Base-by-base conservation (phyloP, 2,329 filamentous ascomycete species). In the Cytospora schulzeri region DNA sequence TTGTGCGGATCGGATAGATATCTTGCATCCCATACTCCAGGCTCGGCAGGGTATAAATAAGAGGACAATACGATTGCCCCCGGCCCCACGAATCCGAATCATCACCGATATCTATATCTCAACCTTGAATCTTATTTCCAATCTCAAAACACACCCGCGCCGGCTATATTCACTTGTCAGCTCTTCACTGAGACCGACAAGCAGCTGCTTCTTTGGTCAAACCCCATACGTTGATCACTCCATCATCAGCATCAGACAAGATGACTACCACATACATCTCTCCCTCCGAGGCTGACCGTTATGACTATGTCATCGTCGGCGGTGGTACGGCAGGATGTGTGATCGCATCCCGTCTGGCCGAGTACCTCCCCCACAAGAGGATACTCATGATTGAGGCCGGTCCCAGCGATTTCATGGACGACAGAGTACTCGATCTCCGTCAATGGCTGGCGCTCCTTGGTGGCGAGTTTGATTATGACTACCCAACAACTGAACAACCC, bases 381-480 rank as follows among this genome's bases (percentile, higher is more conserved):
- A 85, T 94, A 64, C 86, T 97, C 64, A 77, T 96, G 72, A 91
- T 97, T 76, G 93, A 97, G 81, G 93, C 89, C 69, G 93, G 93
- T 54, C 93, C 93, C 62, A 94, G 91, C 75, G 93, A 96, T 77
- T 95, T 89, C 78, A 91, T 91, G 81, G 91, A 96, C 76, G 90
- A 95, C 76, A 87, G 91, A 63, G 93, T 96, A 54, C 84, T 96
- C 58, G 88, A 94, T 71, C 84, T 96, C 70, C 92, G 92, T 73
- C 88, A 96, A 78, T 96, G 93, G 93, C 82, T 96, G 68, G 87
- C 84, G 69, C 82, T 97, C 58, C 86, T 97, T 31, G 93, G 93
- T 68, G 91, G 92, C 73, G 88, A 96, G 73, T 85, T 96, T 67
- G 93, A 97, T 79, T 96, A 94, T 77, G 92, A 96, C 78, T 96